Evolutionary conservation across 148 eudicot species (phyloP).

Genomic region (Nepenthes gracilis): DNA sequence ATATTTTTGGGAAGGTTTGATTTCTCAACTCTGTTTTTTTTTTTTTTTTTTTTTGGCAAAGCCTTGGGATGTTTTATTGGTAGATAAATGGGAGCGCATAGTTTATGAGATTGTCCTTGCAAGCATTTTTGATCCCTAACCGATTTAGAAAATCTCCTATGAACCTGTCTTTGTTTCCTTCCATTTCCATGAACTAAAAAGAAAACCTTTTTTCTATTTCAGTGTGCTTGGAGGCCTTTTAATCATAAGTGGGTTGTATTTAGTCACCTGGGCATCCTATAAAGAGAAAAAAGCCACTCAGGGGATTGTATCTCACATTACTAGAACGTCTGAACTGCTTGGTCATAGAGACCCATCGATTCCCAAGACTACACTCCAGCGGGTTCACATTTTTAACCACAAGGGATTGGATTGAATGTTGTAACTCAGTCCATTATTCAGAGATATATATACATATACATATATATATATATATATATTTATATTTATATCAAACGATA

Average conservation of each 20-base stretch:
- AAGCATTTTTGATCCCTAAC: too few relatives aligned
- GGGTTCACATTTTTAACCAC: slow-evolving; percentile 25
- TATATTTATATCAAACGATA: too few relatives aligned
- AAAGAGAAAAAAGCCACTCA: slow-evolving; percentile 42
- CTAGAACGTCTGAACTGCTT: slow-evolving; percentile 48
- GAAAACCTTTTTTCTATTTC: not conserved
- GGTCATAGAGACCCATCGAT: slow-evolving; percentile 32
- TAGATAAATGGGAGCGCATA: too few relatives aligned
- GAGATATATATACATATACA: not conserved
- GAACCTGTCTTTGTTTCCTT: too few relatives aligned
- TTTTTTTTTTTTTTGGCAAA: not conserved
- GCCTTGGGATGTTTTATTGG: not conserved
- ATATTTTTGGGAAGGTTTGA: slow-evolving; percentile 75
- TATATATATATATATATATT: too few relatives aligned
- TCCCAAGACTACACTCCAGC: slow-evolving; percentile 17
- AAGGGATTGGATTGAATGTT: slow-evolving; percentile 54
- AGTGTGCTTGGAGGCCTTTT: slow-evolving; percentile 77
- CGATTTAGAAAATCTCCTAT: too few relatives aligned
- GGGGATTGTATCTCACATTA: slow-evolving; percentile 17
- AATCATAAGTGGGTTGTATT: slow-evolving; percentile 73
- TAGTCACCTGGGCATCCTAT: slow-evolving; percentile 88
- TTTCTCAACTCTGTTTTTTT: not conserved
- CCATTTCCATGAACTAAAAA: too few relatives aligned
- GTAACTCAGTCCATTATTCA: not conserved
- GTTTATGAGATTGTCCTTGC: too few relatives aligned